phyloP scores from a whole-genome alignment of 2,329 filamentous ascomycete genomes.

The Colletotrichum sp. region DNA sequence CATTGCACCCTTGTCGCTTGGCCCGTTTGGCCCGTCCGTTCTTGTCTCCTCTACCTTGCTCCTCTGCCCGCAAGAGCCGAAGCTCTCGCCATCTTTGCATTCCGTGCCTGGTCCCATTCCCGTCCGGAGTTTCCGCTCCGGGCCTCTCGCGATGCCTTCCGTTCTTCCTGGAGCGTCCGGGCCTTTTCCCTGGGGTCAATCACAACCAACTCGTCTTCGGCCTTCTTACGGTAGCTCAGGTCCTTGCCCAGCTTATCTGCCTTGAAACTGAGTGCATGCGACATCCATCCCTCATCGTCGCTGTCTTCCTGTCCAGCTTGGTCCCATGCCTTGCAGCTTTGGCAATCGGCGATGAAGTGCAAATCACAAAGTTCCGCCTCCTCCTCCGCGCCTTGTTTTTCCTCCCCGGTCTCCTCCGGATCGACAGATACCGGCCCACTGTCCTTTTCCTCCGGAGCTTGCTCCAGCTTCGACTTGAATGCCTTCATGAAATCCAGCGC shows the following conservation, averaged over 20 bases:
- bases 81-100: slow-evolving; percentile 59
- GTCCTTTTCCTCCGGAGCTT: slow-evolving; percentile 46
- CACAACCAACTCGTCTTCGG: slow-evolving; percentile 88
- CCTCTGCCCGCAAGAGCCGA: slow-evolving; percentile 62
- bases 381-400: slow-evolving; percentile 54
- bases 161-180: slow-evolving; percentile 71
- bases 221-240: slow-evolving; percentile 86
- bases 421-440: slow-evolving; percentile 20
- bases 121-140: slow-evolving; percentile 55
- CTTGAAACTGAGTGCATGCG: slow-evolving; percentile 82
- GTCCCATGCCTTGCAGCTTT: slow-evolving; percentile 89
- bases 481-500: slow-evolving; percentile 75
- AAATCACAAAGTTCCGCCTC: slow-evolving; percentile 85
- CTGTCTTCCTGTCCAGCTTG: slow-evolving; percentile 62
- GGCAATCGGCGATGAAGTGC: slow-evolving; percentile 95
- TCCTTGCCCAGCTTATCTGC: slow-evolving; percentile 93
- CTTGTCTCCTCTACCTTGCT: slow-evolving; percentile 44
- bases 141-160: slow-evolving; percentile 62
- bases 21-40: background rate
- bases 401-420: slow-evolving; percentile 28
- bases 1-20: slow-evolving; percentile 7
- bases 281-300: slow-evolving; percentile 80
- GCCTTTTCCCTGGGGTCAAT: slow-evolving; percentile 91
- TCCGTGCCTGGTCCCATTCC: slow-evolving; percentile 63
- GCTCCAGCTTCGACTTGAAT: slow-evolving; percentile 80